phyloP scores from a whole-genome alignment of 2,329 filamentous ascomycete species.

The Fusarium concolor region DNA sequence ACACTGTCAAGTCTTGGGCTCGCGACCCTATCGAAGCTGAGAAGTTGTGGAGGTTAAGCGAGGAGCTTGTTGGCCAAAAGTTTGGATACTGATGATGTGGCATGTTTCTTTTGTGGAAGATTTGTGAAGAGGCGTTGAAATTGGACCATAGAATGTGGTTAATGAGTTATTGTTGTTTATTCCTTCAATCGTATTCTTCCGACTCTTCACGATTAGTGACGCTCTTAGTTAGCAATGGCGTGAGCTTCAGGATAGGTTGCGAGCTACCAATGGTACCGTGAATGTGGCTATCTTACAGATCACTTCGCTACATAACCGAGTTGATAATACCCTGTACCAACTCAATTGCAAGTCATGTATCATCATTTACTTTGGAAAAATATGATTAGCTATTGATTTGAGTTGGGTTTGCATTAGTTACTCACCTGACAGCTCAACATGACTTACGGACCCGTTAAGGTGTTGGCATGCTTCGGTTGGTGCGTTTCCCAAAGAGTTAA shows the following conservation, averaged over 20 bases:
- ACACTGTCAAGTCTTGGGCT: constrained; percentile 49
- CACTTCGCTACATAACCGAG: not conserved
- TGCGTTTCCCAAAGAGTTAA: not conserved
- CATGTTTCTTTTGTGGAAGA: not conserved
- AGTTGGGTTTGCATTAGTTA: not conserved
- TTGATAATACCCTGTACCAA: not conserved
- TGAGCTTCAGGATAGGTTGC: no score
- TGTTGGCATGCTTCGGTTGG: constrained; percentile 1
- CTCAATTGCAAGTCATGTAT: not conserved
- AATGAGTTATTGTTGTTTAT: not conserved
- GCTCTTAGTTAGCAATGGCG: no score
- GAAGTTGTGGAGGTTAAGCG: constrained; percentile 60
- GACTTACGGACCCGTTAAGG: not conserved
- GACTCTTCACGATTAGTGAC: no score
- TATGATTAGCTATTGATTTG: not conserved
- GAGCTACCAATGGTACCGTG: no score
- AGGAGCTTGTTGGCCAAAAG: constrained; percentile 57
- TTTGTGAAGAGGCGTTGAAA: no score
- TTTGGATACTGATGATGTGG: constrained; percentile 47
- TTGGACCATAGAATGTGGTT: not conserved
- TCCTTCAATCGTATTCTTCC: not conserved
- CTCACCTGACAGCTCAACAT: constrained; percentile 6
- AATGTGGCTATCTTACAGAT: not conserved
- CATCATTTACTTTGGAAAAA: not conserved
- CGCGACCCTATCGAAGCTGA: constrained; percentile 53